Conservation (phyloP, 331 rosid genomes). For the Malus hybrid region DNA sequence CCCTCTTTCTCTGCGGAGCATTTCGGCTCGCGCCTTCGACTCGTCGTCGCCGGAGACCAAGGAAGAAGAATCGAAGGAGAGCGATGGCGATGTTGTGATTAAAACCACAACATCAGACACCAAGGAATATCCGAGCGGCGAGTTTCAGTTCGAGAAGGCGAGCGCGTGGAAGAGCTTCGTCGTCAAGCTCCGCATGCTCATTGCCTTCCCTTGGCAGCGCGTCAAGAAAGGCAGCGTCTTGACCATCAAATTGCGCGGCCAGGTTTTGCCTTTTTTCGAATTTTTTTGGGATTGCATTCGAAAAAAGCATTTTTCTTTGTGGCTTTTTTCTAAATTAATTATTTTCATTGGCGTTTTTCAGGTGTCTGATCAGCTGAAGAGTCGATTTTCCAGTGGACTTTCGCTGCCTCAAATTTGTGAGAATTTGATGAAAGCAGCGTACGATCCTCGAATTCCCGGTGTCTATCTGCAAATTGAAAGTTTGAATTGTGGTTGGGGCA, state of each 20-base stretch:
- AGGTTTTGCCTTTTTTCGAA: slow-evolving; percentile 30
- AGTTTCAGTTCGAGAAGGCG: slow-evolving; percentile 43
- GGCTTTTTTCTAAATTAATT: not conserved
- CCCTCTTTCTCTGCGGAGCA: slow-evolving; percentile 1
- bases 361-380: slow-evolving; percentile 80
- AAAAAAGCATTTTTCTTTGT: not conserved
- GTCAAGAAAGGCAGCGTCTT: slow-evolving; percentile 59
- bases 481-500: slow-evolving; percentile 88
- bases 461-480: slow-evolving; percentile 66
- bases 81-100: slow-evolving; percentile 11
- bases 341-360: slow-evolving; percentile 10
- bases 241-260: slow-evolving; percentile 74
- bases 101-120: not conserved
- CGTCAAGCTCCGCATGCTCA: slow-evolving; percentile 59
- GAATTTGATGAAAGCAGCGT: slow-evolving; percentile 71
- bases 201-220: slow-evolving; percentile 79
- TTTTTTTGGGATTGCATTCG: not conserved
- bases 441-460: slow-evolving; percentile 79
- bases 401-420: slow-evolving; percentile 87
- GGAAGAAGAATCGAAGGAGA: not conserved
- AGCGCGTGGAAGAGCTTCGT: slow-evolving; percentile 47
- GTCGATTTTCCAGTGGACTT: slow-evolving; percentile 57
- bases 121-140: slow-evolving; percentile 55
- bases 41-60: slow-evolving; percentile 18
- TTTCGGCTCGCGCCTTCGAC: slow-evolving; percentile 50